Evolutionary conservation across 805 yeast species (phyloP), one percentile per base, ranked within the genome.

Genomic region (Yamadazyma olivae): DNA sequence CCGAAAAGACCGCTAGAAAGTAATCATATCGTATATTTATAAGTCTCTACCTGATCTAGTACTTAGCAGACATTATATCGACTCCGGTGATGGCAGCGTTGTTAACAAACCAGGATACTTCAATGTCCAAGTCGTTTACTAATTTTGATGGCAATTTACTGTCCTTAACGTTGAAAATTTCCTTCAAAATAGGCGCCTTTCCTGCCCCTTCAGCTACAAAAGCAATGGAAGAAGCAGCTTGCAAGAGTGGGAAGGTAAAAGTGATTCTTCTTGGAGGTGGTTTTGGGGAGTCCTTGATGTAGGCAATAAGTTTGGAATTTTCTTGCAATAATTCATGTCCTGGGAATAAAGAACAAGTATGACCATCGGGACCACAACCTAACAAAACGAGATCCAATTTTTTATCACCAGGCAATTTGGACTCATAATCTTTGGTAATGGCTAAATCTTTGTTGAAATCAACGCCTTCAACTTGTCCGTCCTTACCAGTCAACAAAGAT

Each of bases 311-410:
- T 41, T 69, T 64, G 7, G 56, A 33, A 18, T 63, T 57, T 54
- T 83, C 91, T 24, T 71, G 45, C 38, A 89, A 68, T 50, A 87
- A 70, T 41, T 59, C 50, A 57, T 88, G 96, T 25, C 83, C 89
- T 9, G 96, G 96, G 75, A 89, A 89, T 44, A 89, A 68, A 1
- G 96, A 89, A 64, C 95, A 86, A 4, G 96, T 89, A 59, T 89
- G 97, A 25, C 96, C 97, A 53, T 89, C 97, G 23, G 96, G 96
- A 6, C 97, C 97, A 57, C 93, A 84, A 16, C 97, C 97, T 44
- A 89, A 70, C 38, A 88, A 64, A 16, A 89, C 65, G 49, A 88
- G 64, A 59, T 89, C 95, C 19, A 81, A 52, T 40, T 59, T 53
- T 16, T 49, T 54, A 37, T 58, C 58, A 6, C 42, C 23, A 7